phyloP scores from a whole-genome alignment of 2,329 filamentous ascomycete genomes.

The Fusarium floridanum region DNA sequence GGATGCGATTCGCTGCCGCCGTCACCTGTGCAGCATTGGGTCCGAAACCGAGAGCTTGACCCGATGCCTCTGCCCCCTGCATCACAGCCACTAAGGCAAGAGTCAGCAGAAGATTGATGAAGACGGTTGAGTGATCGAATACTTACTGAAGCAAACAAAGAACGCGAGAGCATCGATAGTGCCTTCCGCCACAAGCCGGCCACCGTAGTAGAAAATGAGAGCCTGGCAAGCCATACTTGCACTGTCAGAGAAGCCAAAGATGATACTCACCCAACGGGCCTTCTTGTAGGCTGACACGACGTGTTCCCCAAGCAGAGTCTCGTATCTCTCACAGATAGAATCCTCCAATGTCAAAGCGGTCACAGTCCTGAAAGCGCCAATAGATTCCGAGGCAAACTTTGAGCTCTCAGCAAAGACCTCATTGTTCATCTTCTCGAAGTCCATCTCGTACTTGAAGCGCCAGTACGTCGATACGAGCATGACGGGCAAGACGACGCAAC shows the following conservation, averaged over 20 bases:
- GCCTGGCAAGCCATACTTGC: slow-evolving; percentile 73
- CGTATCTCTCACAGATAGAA: slow-evolving; percentile 72
- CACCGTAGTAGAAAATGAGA: slow-evolving; percentile 76
- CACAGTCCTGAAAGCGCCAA: slow-evolving; percentile 80
- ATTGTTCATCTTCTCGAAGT: slow-evolving; percentile 77
- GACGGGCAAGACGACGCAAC: slow-evolving; percentile 70
- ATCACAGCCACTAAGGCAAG: slow-evolving; percentile 65
- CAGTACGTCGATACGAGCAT: slow-evolving; percentile 62
- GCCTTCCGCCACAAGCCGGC: slow-evolving; percentile 65
- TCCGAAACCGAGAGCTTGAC: slow-evolving; percentile 69
- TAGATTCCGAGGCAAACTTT: slow-evolving; percentile 80
- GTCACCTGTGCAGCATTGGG: slow-evolving; percentile 73
- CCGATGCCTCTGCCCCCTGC: slow-evolving; percentile 63
- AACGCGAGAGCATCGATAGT: slow-evolving; percentile 64
- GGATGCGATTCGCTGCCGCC: slow-evolving; percentile 70
- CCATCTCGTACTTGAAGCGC: slow-evolving; percentile 69
- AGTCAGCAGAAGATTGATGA: slow-evolving; percentile 7
- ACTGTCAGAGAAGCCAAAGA: slow-evolving; percentile 79
- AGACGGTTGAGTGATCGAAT: not conserved
- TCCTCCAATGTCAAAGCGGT: slow-evolving; percentile 77
- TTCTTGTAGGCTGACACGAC: slow-evolving; percentile 70
- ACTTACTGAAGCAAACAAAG: slow-evolving; percentile 67
- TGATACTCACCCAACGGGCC: slow-evolving; percentile 70
- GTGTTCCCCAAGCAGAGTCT: slow-evolving; percentile 69
- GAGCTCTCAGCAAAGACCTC: slow-evolving; percentile 78